These are phyloP conservation scores for Orbilia blumenaviensis DNA, from an alignment of 2,329 filamentous ascomycete genomes.

Conservation along the genomic window DNA sequence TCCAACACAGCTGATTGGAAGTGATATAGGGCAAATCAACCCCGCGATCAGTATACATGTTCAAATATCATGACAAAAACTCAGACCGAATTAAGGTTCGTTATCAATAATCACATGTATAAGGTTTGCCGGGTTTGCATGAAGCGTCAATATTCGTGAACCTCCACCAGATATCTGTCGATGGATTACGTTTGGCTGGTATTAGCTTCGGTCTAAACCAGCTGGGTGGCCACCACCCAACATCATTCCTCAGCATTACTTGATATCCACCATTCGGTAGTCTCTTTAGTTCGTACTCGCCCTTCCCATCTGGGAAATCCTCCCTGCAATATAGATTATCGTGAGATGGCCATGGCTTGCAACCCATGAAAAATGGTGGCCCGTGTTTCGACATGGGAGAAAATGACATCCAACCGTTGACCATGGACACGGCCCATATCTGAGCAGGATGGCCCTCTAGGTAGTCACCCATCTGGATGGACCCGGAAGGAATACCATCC, in stretches of 20 bases:
- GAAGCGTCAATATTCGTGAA: constrained; percentile 13
- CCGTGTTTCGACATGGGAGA: not conserved
- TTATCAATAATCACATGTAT: too few species aligned
- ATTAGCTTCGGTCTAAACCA: not conserved
- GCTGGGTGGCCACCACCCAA: not conserved
- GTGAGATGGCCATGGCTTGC: not conserved
- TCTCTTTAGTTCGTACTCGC: not conserved
- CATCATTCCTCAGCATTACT: not conserved
- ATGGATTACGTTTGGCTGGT: not conserved
- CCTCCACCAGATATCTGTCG: constrained; percentile 13
- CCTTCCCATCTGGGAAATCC: not conserved
- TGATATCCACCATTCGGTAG: not conserved
- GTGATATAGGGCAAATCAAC: too few species aligned
- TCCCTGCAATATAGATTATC: not conserved
- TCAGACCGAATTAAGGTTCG: too few species aligned
- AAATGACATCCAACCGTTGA: not conserved
- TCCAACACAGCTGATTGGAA: too few species aligned
- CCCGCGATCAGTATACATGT: too few species aligned
- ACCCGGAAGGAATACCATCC: not conserved
- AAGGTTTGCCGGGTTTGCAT: too few species aligned
- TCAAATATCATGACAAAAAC: too few species aligned
- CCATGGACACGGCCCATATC: not conserved
- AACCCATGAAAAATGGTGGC: not conserved
- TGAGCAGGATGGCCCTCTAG: not conserved
- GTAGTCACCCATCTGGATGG: not conserved